Evolutionary conservation across 768 basidiomycete genomes (phyloP).

Genomic region (Naganishia kalamii): DNA sequence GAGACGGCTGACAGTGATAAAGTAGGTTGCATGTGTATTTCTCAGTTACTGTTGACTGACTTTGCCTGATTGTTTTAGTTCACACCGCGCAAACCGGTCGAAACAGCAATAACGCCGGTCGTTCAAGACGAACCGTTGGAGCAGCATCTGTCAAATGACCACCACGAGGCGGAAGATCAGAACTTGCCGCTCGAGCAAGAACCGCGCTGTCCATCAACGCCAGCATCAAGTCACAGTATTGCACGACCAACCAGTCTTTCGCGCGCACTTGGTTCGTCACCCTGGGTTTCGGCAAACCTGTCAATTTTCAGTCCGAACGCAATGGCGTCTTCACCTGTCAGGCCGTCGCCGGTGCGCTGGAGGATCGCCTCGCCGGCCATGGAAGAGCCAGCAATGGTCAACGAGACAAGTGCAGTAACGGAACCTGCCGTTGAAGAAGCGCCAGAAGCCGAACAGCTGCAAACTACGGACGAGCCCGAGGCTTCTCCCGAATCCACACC

Average conservation of each 20-base stretch:
- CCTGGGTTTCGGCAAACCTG: conserved; percentile 1
- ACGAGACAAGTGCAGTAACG: too few relatives aligned
- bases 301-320: conserved; percentile 7
- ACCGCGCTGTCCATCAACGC: neutral
- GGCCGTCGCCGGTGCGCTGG: neutral
- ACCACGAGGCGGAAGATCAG: neutral
- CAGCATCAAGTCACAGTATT: neutral
- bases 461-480: neutral
- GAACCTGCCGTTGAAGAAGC: neutral
- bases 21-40: too few relatives aligned
- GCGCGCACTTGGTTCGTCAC: neutral
- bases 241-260: neutral
- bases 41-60: too few relatives aligned
- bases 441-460: neutral
- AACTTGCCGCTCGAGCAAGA: neutral
- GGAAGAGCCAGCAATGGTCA: neutral
- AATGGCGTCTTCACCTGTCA: neutral
- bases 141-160: too few relatives aligned
- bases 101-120: too few relatives aligned
- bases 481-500: neutral
- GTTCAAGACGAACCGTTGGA: too few relatives aligned
- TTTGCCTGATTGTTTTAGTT: too few relatives aligned
- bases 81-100: too few relatives aligned
- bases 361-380: neutral
- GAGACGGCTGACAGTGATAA: too few relatives aligned